These are phyloP conservation scores for Xylaria sp. DNA, from an alignment of 2,329 filamentous ascomycete species.

Conservation along the genomic window DNA sequence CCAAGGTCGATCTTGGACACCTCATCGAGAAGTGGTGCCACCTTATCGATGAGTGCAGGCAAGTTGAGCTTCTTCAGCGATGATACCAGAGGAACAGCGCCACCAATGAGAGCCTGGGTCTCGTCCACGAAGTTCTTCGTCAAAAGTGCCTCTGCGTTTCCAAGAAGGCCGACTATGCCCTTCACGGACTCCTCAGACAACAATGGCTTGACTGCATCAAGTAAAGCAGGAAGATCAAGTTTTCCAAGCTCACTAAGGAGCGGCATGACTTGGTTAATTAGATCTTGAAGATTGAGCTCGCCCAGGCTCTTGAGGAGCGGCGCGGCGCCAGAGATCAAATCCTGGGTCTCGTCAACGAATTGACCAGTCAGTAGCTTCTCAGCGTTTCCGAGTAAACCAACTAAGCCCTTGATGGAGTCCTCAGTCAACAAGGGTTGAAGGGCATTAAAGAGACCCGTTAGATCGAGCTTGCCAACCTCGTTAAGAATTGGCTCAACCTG, in stretches of 20 bases:
- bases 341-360: conserved; percentile 46
- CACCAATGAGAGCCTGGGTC: conserved; percentile 44
- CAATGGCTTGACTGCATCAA: conserved; percentile 50
- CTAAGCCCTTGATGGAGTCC: conserved; percentile 45
- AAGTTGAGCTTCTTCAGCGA: conserved; percentile 48
- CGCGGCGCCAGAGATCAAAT: conserved; percentile 42
- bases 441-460: conserved; percentile 48
- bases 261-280: conserved; percentile 47
- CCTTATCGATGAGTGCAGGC: conserved; percentile 47
- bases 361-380: conserved; percentile 44
- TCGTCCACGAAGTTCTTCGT: conserved; percentile 45
- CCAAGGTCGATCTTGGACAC: conserved; percentile 38
- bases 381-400: conserved; percentile 47
- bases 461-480: conserved; percentile 49
- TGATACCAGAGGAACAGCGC: conserved; percentile 44
- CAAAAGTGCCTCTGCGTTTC: conserved; percentile 47
- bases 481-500: conserved; percentile 47
- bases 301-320: conserved; percentile 42
- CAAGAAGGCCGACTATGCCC: conserved; percentile 45
- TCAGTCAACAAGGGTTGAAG: conserved; percentile 50
- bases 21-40: conserved; percentile 48
- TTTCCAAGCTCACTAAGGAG: conserved; percentile 49
- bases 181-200: conserved; percentile 47
- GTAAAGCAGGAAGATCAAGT: conserved; percentile 49
- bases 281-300: conserved; percentile 47